Evolutionary conservation across 257 asterid species (phyloP), one percentile per base, ranked within the genome.

Genomic region (Petunia secreta): DNA sequence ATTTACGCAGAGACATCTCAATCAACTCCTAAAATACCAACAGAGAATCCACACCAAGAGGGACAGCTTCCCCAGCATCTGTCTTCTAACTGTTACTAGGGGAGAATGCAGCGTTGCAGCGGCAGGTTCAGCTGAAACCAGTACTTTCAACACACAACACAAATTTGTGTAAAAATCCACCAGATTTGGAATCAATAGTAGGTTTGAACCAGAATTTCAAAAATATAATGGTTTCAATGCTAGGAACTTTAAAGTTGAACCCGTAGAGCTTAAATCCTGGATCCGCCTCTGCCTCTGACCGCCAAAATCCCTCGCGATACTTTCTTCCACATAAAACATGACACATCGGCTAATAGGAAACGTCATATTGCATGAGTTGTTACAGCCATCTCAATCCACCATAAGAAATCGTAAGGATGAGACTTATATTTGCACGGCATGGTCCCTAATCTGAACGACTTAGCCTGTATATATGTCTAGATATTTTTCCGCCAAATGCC

Each of bases 401-500:
- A 69, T 25, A 46, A 69, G 25, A 58, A 10, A 69, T 25, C 59
- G 46, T 48, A 46, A 46, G 43, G 25, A 69, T 44, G 59, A 1
- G 5, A 46, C 39, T 48, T 5, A 46, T 16, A 46, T 69, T 69
- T 46, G 41, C 41, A 25, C 58, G 41, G 41, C 6, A 43, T 68
- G 43, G 41, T 68, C 75, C 8, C 43, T 44, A 44, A 14, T 68
- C 76, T 9, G 76, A 11, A 44, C 8, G 57, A 68, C 10, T 25
- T 38, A 39, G 14, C 52, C 57, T 68, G 74, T 16, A 69, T 25
- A 69, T 9, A 46, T 69, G 39, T 8, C n/a, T 25, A 25, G 40
- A 69, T 69, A 46, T 46, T 46, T 69, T 58, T 69, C 76, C 1
- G 76, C 41, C 59, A 69, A 46, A 69, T 69, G 76, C 39, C 75